Evolutionary conservation across 345 rosid genomes (phyloP).

Genomic region (Populus nigra): DNA sequence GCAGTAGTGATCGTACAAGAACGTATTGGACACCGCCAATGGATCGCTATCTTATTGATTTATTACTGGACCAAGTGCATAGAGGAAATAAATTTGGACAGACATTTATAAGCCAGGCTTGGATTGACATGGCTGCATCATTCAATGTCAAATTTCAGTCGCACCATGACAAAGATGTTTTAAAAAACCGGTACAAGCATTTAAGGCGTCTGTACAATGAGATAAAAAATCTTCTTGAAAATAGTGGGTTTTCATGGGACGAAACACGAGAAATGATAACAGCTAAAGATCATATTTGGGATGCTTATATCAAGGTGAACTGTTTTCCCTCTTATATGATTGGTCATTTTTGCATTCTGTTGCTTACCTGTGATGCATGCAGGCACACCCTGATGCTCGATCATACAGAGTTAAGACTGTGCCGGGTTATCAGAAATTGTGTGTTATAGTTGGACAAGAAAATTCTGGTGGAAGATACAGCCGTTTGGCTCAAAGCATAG

Average conservation of each 20-base stretch:
- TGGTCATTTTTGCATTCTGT: constrained; percentile 9
- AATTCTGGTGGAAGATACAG: constrained; percentile 58
- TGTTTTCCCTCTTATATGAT: constrained; percentile 5
- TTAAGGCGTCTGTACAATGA: constrained; percentile 75
- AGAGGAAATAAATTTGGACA: constrained; percentile 80
- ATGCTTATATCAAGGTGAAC: constrained; percentile 60
- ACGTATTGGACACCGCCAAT: constrained; percentile 91
- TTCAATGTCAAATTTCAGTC: constrained; percentile 66
- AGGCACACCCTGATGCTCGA: constrained; percentile 88
- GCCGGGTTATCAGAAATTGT: constrained; percentile 66
- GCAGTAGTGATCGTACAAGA: constrained; percentile 57
- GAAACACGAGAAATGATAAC: constrained; percentile 65
- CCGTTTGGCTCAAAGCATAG: constrained; percentile 53
- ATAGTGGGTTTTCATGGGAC: constrained; percentile 78
- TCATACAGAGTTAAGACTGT: constrained; percentile 77
- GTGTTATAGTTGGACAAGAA: constrained; percentile 72
- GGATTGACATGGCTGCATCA: constrained; percentile 61
- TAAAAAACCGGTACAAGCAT: constrained; percentile 82
- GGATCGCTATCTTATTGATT: constrained; percentile 74
- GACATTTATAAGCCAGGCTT: constrained; percentile 72
- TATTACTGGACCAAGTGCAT: constrained; percentile 67
- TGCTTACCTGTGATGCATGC: constrained; percentile 31
- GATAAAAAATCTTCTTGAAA: constrained; percentile 60
- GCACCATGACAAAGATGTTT: constrained; percentile 62
- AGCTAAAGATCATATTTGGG: constrained; percentile 75